phyloP scores from a whole-genome alignment of 139 green algal genomes.

The Closterium sp. region DNA sequence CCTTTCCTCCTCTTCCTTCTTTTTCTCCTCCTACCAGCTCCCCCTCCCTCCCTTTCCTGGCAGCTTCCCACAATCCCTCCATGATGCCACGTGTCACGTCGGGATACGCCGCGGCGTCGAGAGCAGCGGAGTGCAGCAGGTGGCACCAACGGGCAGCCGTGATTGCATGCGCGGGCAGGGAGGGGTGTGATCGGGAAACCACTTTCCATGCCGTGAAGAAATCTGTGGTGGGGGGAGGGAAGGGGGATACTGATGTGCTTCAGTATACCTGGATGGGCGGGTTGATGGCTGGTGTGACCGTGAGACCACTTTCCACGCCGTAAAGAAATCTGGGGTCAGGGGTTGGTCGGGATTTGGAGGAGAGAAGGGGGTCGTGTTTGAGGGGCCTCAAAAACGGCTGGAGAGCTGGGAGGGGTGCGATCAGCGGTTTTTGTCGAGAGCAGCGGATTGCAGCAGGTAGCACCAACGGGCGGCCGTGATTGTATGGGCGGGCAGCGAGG shows the following conservation, averaged over 20 bases:
- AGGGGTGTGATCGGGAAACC: not conserved
- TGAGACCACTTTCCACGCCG: not conserved
- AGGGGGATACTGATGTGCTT: not conserved
- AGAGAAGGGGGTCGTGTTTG: too few species aligned
- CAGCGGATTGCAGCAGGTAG: not conserved
- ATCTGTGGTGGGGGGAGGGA: not conserved
- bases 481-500: not conserved
- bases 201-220: constrained; percentile 8
- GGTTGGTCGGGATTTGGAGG: too few species aligned
- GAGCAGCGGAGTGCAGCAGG: not conserved
- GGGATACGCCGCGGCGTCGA: not conserved
- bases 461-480: not conserved
- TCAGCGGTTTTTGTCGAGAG: not conserved
- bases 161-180: not conserved
- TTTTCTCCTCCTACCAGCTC: not conserved
- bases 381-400: too few species aligned
- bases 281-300: not conserved
- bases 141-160: not conserved
- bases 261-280: too few species aligned
- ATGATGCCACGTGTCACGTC: constrained; percentile 6
- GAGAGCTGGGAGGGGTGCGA: too few species aligned
- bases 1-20: not conserved
- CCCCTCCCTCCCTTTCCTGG: not conserved
- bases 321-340: not conserved
- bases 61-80: not conserved